Base-by-base conservation (phyloP, 805 yeast genomes). In the Pachysolen tannophilus region DNA sequence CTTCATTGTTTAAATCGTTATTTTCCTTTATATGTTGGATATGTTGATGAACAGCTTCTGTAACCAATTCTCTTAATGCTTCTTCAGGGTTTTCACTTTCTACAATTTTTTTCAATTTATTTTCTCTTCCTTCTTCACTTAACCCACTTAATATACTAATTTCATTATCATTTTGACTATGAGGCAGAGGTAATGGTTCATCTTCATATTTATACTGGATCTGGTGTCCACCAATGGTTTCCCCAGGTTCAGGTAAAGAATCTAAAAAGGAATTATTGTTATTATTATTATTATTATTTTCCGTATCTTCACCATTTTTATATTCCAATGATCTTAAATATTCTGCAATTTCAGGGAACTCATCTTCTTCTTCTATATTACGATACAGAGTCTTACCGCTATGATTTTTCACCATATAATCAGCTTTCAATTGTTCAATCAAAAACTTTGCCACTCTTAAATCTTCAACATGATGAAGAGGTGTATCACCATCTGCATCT, bases 401-500 rank as follows among this genome's bases (percentile, higher is more conserved):
- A 29, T 59, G 55, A 53, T 92, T 90, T 50, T 65, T 72, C 25
- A 75, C 46, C 29, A 56, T 72, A 52, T 62, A 68, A 55, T 85
- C 82, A 0, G 90, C 96, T 4, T 72, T 67, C 21, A 78, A 66
- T 34, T 75, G 73, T 44, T 78, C 84, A 0, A 92, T 67, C 35
- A 92, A 61, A 17, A 67, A 47, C 44, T 69, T 72, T 1, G 95
- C 97, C 1, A 76, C 68, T 2, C 53, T 61, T 0, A 72, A 58
- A 37, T 77, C 81, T 51, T 92, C 99, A 16, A 77, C 84, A 46
- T 86, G 94, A 55, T 90, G 97, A 41, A 92, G 63, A 1, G 99
- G 97, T 0, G 97, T 82, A 49, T 92, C 99, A 2, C 97, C 97
- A 44, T 94, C 98, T 16, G 60, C 60, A 47, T 92, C 99, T 39